Conservation (phyloP, 139 green algal species). For the Limnomonas spitsbergensis region DNA sequence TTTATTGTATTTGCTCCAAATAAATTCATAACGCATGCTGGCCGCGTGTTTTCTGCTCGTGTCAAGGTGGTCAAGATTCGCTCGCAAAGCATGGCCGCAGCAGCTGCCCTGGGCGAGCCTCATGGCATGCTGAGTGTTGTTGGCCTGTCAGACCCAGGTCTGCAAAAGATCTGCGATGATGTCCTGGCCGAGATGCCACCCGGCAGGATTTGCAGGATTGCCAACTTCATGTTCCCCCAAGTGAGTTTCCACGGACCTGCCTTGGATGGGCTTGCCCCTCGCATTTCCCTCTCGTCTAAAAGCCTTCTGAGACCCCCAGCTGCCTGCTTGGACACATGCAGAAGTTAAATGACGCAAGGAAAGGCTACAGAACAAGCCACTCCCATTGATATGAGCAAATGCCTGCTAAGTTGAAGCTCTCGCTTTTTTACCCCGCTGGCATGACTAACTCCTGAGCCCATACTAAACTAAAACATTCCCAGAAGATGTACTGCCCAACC, state of each 20-base stretch:
- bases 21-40: not conserved
- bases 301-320: too few species aligned
- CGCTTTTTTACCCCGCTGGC: too few species aligned
- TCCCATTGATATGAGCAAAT: too few species aligned
- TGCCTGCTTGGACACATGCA: too few species aligned
- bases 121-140: slow-evolving; percentile 91
- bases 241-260: slow-evolving; percentile 24
- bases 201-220: slow-evolving; percentile 69
- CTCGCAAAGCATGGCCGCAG: slow-evolving; percentile 75
- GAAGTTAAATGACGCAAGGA: too few species aligned
- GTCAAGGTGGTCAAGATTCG: slow-evolving; percentile 79
- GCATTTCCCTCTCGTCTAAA: too few species aligned
- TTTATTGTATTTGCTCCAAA: not conserved
- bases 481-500: too few species aligned
- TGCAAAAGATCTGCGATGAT: slow-evolving; percentile 51
- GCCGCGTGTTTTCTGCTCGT: not conserved
- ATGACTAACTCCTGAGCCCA: too few species aligned
- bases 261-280: too few species aligned
- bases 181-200: slow-evolving; percentile 7
- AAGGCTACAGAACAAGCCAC: too few species aligned
- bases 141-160: slow-evolving; percentile 69
- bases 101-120: slow-evolving; percentile 13
- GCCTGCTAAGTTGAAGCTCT: too few species aligned
- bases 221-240: slow-evolving; percentile 91
- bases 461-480: too few species aligned